Conservation (phyloP, 2,329 filamentous ascomycete species). For the Aspergillus pseudoterreus region DNA sequence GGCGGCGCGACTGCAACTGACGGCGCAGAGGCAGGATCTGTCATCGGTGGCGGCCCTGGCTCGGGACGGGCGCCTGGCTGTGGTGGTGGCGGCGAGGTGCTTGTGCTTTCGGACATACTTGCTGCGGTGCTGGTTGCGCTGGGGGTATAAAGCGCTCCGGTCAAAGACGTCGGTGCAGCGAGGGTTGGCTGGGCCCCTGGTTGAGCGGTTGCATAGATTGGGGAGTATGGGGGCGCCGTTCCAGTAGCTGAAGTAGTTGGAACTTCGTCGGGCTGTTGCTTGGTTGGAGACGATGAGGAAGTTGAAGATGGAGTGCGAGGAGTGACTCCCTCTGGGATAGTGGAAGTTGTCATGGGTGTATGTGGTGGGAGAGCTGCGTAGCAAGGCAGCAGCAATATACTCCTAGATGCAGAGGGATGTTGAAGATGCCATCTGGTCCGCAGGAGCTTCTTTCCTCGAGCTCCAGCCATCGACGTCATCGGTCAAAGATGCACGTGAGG, state of each 20-base stretch:
- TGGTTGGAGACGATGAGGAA: slow-evolving; percentile 1
- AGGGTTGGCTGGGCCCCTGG: slow-evolving; percentile 7
- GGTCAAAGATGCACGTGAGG: neutral
- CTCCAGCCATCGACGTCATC: neutral
- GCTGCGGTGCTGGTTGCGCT: slow-evolving; percentile 22
- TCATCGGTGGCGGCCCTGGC: slow-evolving; percentile 8
- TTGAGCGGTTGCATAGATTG: slow-evolving; percentile 22
- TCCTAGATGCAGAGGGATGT: neutral
- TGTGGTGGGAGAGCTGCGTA: neutral
- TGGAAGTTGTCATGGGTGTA: slow-evolving; percentile 5
- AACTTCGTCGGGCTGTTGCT: slow-evolving; percentile 5
- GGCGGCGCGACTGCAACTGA: slow-evolving; percentile 15
- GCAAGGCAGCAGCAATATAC: too few relatives aligned
- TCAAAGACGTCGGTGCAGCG: slow-evolving; percentile 18
- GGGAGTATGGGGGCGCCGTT: slow-evolving; percentile 32
- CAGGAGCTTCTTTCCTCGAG: neutral
- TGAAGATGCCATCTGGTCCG: neutral
- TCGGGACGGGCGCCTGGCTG: slow-evolving; percentile 32
- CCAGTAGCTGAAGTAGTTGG: slow-evolving; percentile 17
- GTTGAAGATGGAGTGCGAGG: neutral
- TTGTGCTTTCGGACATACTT: slow-evolving; percentile 16
- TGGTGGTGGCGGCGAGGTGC: slow-evolving; percentile 36
- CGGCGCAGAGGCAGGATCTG: slow-evolving; percentile 14
- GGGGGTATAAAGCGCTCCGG: slow-evolving; percentile 16
- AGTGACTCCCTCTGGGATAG: neutral